These are phyloP conservation scores for Fusarium cicatricum DNA, from an alignment of 2,329 filamentous ascomycete genomes.

Conservation along the genomic window DNA sequence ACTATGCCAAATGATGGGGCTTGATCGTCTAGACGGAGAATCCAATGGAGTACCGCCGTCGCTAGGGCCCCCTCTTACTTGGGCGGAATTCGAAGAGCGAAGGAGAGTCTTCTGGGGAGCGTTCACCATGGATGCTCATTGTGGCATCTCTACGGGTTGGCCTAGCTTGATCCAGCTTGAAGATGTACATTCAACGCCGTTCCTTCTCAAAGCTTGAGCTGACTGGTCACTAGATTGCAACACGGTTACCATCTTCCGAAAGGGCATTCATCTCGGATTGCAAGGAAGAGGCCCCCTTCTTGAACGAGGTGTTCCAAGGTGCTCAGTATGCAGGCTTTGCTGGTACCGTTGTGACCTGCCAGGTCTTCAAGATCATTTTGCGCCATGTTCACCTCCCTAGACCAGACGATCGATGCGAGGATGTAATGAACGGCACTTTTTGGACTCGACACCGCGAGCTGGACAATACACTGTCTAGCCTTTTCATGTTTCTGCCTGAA, in stretches of 20 bases:
- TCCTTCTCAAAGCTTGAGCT: neutral
- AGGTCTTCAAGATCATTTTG: conserved; percentile 83
- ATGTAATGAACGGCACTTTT: conserved; percentile 78
- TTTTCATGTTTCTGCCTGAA: conserved; percentile 80
- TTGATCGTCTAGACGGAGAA: conserved; percentile 77
- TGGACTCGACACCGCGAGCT: conserved; percentile 87
- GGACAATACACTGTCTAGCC: conserved; percentile 81
- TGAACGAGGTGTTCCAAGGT: conserved; percentile 71
- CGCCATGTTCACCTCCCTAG: conserved; percentile 79
- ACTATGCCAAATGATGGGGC: conserved; percentile 82
- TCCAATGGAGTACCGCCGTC: conserved; percentile 76
- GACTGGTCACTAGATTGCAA: conserved; percentile 64
- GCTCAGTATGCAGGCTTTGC: conserved; percentile 74
- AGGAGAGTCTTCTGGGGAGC: conserved; percentile 86
- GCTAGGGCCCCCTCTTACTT: conserved; percentile 76
- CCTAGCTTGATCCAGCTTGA: conserved; percentile 79
- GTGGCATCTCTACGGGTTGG: conserved; percentile 91
- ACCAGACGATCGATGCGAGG: conserved; percentile 74
- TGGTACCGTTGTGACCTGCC: conserved; percentile 75
- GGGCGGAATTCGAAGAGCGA: conserved; percentile 80
- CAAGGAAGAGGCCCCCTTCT: conserved; percentile 67
- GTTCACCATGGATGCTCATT: conserved; percentile 84
- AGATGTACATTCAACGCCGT: conserved; percentile 58
- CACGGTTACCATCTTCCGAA: conserved; percentile 82
- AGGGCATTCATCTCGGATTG: conserved; percentile 75